Conservation (phyloP, 371 early-diverging fungal species). For the Rhizopus microsporus region DNA sequence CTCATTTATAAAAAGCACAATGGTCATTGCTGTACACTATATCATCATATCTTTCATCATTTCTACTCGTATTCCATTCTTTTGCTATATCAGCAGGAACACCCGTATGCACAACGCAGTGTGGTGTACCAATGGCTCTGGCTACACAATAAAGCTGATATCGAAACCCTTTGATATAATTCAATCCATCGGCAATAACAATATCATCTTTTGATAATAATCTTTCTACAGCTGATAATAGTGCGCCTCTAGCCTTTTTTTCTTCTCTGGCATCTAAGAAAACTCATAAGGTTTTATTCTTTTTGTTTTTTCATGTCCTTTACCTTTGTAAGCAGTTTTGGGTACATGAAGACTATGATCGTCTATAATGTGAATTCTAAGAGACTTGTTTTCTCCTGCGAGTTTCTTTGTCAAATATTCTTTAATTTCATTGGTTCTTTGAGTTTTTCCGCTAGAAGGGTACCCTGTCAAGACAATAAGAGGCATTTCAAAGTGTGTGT, state of each 20-base stretch:
- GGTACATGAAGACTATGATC: constrained; percentile 75
- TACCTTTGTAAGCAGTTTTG: constrained; percentile 68
- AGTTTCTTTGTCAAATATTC: constrained; percentile 59
- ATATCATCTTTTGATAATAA: constrained; percentile 76
- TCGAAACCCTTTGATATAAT: constrained; percentile 97
- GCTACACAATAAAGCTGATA: constrained; percentile 96
- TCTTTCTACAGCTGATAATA: constrained; percentile 92
- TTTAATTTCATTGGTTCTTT: constrained; percentile 75
- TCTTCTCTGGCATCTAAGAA: constrained; percentile 68
- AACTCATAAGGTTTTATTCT: background rate
- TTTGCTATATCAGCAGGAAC: constrained; percentile 63
- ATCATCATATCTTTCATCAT: constrained; percentile 54
- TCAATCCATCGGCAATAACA: constrained; percentile 91
- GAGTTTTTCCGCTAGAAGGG: constrained; percentile 91
- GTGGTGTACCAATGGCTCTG: constrained; percentile 85
- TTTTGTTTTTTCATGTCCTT: background rate
- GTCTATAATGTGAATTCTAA: constrained; percentile 71
- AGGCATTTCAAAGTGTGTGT: constrained; percentile 68
- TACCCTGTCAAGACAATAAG: constrained; percentile 86
- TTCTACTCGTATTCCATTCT: constrained; percentile 63
- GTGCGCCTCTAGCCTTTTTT: constrained; percentile 88
- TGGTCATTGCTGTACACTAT: constrained; percentile 33
- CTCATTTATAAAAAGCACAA: background rate
- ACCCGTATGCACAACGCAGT: constrained; percentile 85
- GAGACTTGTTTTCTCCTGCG: constrained; percentile 45